A percentile compares a stretch with the other conserved stretches of the same genome.
phyloP scores from a whole-genome alignment of 257 asterid species.

The Plantago ovata region DNA sequence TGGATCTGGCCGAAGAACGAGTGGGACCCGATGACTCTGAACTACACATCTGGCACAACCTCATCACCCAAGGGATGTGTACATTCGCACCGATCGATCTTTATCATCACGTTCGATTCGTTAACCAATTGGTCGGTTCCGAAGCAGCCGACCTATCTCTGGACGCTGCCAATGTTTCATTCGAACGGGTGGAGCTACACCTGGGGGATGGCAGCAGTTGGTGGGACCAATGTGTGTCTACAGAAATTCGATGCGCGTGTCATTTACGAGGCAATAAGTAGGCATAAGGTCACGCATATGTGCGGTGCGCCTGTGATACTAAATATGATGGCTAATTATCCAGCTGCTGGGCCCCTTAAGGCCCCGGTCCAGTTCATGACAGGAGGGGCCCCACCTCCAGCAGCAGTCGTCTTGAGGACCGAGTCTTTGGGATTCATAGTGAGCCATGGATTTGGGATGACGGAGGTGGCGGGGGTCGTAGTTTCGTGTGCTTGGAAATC shows the following conservation, averaged over 20 bases:
- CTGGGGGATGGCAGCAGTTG: slow-evolving; percentile 92
- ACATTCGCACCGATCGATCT: slow-evolving; percentile 3
- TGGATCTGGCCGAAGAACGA: slow-evolving; percentile 1
- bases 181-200: slow-evolving; percentile 94
- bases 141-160: slow-evolving; percentile 52
- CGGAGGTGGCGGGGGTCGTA: slow-evolving; percentile 68
- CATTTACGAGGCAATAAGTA: slow-evolving; percentile 30
- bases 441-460: slow-evolving; percentile 72
- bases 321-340: slow-evolving; percentile 51
- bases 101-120: slow-evolving; percentile 49
- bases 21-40: slow-evolving; percentile 14
- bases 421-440: slow-evolving; percentile 60
- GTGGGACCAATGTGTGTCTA: slow-evolving; percentile 70
- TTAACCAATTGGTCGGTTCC: slow-evolving; percentile 61
- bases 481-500: slow-evolving; percentile 69
- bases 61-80: slow-evolving; percentile 6
- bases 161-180: slow-evolving; percentile 92
- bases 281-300: slow-evolving; percentile 63
- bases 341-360: slow-evolving; percentile 27
- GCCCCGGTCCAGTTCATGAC: slow-evolving; percentile 47
- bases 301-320: slow-evolving; percentile 85
- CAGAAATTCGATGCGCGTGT: slow-evolving; percentile 48
- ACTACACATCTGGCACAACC: slow-evolving; percentile 11
- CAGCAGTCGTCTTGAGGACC: slow-evolving; percentile 48
- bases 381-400: slow-evolving; percentile 74